phyloP scores from a whole-genome alignment of 108 stramenopile species.

The Halocafeteria seosinensis region DNA sequence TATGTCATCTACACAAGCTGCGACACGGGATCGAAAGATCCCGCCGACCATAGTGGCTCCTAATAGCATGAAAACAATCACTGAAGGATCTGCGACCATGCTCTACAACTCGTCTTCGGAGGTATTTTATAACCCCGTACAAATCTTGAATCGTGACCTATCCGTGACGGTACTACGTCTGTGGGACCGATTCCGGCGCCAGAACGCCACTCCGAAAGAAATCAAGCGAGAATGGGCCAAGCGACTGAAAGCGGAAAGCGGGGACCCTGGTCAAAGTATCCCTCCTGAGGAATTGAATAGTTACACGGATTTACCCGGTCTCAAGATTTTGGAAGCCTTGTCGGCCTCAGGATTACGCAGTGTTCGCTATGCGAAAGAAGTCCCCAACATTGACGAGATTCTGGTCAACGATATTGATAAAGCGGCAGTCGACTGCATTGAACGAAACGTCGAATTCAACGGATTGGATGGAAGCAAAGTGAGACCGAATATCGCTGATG shows the following conservation, averaged over 20 bases:
- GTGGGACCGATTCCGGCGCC: too few relatives aligned
- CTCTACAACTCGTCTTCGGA: background rate
- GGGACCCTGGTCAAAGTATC: background rate
- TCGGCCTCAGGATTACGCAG: slow-evolving; percentile 89
- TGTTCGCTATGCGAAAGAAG: slow-evolving; percentile 56
- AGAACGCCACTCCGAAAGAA: background rate
- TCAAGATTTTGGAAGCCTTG: slow-evolving; percentile 77
- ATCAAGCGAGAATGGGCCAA: background rate
- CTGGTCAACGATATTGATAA: slow-evolving; percentile 72
- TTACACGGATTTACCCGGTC: slow-evolving; percentile 47
- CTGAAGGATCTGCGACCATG: background rate
- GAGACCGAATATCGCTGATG: slow-evolving; percentile 44
- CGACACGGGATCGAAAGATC: too few relatives aligned
- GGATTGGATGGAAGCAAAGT: slow-evolving; percentile 42
- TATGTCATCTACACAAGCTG: too few relatives aligned
- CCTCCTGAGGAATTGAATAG: background rate
- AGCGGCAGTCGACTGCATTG: slow-evolving; percentile 53
- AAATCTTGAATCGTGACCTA: background rate
- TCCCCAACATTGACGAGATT: slow-evolving; percentile 57
- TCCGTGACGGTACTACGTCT: background rate
- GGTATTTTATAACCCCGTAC: background rate
- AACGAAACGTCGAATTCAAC: slow-evolving; percentile 56
- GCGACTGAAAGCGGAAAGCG: background rate
- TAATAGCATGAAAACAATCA: background rate
- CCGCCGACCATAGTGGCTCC: background rate